phyloP scores from a whole-genome alignment of 345 rosid species.

The Boechera stricta region DNA sequence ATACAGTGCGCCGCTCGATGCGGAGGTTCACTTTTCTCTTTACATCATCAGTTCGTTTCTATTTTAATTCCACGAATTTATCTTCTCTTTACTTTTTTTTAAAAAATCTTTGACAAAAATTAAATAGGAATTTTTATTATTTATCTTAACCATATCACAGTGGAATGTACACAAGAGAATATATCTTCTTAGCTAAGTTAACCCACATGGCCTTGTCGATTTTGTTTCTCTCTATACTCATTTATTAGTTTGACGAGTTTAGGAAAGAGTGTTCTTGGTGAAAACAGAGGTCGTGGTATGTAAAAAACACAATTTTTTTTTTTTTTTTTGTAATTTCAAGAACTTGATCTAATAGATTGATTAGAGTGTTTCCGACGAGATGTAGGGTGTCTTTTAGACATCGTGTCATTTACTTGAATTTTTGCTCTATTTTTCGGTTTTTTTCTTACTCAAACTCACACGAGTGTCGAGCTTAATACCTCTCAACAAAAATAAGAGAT shows the following conservation, averaged over 20 bases:
- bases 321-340: no score
- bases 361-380: no score
- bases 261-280: neutral
- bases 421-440: no score
- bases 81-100: neutral
- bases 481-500: no score
- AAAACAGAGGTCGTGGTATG: neutral
- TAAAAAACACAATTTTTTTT: no score
- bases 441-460: no score
- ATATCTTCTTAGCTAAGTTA: neutral
- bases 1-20: slow-evolving; percentile 33
- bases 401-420: no score
- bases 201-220: neutral
- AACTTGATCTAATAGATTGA: no score
- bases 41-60: slow-evolving; percentile 20
- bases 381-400: no score
- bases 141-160: neutral
- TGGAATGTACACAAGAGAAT: neutral
- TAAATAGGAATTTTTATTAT: neutral
- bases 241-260: neutral
- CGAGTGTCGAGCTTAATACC: no score
- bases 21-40: slow-evolving; percentile 29
- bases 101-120: neutral
- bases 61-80: slow-evolving; percentile 7
- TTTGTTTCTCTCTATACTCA: neutral